Evolutionary conservation across 192 early-diverging fungal species (phyloP).

Genomic region (Rhizophlyctis rosea): DNA sequence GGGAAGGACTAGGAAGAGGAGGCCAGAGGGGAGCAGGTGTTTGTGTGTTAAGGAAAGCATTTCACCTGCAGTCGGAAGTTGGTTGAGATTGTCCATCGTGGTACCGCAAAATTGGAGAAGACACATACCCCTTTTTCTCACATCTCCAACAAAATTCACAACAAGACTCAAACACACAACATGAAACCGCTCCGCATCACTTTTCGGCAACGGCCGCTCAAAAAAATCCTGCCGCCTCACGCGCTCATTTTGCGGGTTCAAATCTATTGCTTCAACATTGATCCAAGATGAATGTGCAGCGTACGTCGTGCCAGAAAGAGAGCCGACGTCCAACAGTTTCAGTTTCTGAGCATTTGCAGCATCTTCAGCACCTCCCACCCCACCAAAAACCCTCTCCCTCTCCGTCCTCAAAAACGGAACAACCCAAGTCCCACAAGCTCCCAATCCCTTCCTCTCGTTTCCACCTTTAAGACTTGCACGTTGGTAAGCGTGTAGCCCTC

Average conservation of each 20-base stretch:
- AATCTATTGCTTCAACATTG: constrained; percentile 73
- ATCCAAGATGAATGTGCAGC: constrained; percentile 64
- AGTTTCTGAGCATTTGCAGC: constrained; percentile 30
- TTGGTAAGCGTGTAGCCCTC: constrained; percentile 87
- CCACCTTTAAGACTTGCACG: constrained; percentile 78
- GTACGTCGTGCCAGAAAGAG: constrained; percentile 75
- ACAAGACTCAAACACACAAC: constrained; percentile 79
- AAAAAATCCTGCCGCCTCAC: constrained; percentile 84
- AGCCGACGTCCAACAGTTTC: constrained; percentile 80
- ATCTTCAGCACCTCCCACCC: not conserved
- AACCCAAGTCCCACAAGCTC: constrained; percentile 76
- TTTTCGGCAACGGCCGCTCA: constrained; percentile 50
- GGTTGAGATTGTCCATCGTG: too few relatives aligned
- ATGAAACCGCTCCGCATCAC: constrained; percentile 57
- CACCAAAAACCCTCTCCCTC: not conserved
- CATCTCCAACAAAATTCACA: constrained; percentile 86
- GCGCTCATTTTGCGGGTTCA: constrained; percentile 74
- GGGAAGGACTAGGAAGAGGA: constrained; percentile 79
- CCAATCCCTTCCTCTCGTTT: constrained; percentile 75
- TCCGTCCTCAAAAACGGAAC: constrained; percentile 53
- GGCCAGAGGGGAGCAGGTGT: constrained; percentile 50
- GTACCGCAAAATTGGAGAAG: constrained; percentile 10
- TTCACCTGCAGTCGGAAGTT: constrained; percentile 46
- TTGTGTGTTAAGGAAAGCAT: constrained; percentile 56
- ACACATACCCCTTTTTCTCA: constrained; percentile 53